Percentiles rank a stretch among this genome's conserved stretches.
Evolutionary conservation across 2,329 filamentous ascomycete species (phyloP).

Genomic region (Sporothrix variecibatus): DNA sequence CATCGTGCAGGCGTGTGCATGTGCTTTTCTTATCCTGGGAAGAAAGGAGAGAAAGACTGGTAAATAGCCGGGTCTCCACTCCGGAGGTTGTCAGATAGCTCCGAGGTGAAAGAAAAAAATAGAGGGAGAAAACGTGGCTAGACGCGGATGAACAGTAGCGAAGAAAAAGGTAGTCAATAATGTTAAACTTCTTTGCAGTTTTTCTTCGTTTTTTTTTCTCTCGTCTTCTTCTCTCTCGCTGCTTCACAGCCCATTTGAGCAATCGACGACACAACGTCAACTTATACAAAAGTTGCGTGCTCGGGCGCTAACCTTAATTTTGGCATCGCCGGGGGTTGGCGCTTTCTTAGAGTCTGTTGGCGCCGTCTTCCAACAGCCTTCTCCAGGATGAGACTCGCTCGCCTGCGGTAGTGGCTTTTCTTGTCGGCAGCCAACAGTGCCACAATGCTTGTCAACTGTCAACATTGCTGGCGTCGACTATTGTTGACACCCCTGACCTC

Average conservation of each 20-base stretch:
- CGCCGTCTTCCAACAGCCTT: too few relatives aligned
- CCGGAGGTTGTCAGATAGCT: neutral
- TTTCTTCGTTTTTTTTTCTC: neutral
- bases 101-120: neutral
- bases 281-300: slow-evolving; percentile 20
- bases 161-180: neutral
- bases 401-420: neutral
- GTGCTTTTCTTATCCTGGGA: neutral
- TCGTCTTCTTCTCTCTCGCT: neutral
- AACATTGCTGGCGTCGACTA: neutral
- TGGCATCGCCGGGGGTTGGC: neutral
- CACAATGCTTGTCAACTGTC: neutral
- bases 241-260: too few relatives aligned
- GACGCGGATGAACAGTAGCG: neutral
- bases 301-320: slow-evolving; percentile 4
- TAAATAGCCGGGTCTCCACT: neutral
- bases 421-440: too few relatives aligned
- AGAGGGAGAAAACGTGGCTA: neutral
- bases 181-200: neutral
- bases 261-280: neutral
- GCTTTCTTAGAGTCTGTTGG: too few relatives aligned
- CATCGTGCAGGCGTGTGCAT: neutral
- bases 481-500: neutral
- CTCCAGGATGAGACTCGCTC: neutral
- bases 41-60: too few relatives aligned